Percentiles rank a stretch among this genome's conserved stretches.
Conservation (phyloP, 192 early-diverging fungal genomes). For the Phlyctochytrium arcticum region DNA sequence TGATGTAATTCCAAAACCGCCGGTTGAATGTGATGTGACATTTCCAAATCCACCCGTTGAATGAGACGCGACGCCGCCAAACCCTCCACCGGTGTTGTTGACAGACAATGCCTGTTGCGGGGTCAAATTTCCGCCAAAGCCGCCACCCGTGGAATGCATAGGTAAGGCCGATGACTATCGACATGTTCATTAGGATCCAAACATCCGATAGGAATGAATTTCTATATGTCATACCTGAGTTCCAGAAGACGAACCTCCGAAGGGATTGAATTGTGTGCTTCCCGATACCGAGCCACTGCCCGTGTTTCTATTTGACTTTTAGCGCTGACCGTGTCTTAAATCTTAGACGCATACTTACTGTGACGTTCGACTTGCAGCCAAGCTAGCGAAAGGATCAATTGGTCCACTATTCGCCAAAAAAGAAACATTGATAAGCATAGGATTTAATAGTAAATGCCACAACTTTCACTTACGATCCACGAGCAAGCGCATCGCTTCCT, state of each 20-base stretch:
- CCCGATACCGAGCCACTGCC: too few species aligned
- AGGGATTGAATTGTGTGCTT: too few species aligned
- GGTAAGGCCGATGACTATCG: too few species aligned
- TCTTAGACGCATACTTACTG: too few species aligned
- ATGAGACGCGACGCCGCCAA: not conserved
- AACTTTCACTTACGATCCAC: conserved; percentile 9
- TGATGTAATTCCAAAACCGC: not conserved
- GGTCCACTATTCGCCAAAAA: conserved; percentile 2
- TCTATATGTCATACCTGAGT: too few species aligned
- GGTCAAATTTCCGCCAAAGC: not conserved
- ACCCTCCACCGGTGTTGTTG: conserved; percentile 15
- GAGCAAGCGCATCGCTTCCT: conserved; percentile 6
- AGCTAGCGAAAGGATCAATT: conserved; percentile 33
- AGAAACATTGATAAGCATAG: not conserved
- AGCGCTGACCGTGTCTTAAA: too few species aligned
- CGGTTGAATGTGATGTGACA: not conserved
- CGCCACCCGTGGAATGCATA: conserved; percentile 14
- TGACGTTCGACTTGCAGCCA: not conserved
- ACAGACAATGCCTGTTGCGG: not conserved
- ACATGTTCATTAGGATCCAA: too few species aligned
- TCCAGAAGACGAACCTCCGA: too few species aligned
- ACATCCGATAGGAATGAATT: too few species aligned
- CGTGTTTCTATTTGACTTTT: too few species aligned
- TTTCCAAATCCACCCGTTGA: not conserved
- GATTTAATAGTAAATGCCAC: not conserved